A percentile compares a stretch with the other conserved stretches of the same genome.
Conservation (phyloP, 1,284 basidiomycete species). For the Puccinia hordei region DNA sequence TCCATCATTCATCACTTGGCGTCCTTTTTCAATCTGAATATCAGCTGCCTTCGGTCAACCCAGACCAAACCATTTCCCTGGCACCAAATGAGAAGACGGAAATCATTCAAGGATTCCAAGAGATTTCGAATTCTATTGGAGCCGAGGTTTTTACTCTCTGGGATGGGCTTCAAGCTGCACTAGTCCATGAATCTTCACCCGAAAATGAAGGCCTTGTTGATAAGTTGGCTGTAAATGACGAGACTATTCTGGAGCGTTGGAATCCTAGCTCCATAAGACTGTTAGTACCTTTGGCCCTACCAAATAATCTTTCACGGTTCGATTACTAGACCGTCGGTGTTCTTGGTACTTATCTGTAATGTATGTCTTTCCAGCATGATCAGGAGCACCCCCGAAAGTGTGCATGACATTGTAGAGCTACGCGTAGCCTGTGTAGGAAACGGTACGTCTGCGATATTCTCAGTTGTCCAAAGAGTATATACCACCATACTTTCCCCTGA, state of each 20-base stretch:
- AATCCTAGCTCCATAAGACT: constrained; percentile 53
- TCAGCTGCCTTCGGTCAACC: background rate
- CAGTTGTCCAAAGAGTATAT: background rate
- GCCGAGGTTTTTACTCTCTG: constrained; percentile 37
- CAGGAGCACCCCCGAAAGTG: constrained; percentile 54
- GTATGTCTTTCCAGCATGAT: constrained; percentile 37
- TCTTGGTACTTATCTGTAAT: background rate
- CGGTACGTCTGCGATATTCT: constrained; percentile 47
- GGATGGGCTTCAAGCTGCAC: constrained; percentile 29
- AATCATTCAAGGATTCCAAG: constrained; percentile 21
- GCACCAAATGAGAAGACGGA: constrained; percentile 18
- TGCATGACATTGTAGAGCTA: constrained; percentile 68
- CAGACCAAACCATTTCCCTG: background rate
- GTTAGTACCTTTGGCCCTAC: constrained; percentile 37
- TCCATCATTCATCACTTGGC: constrained; percentile 8
- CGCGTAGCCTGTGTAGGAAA: constrained; percentile 94
- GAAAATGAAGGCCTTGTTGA: background rate
- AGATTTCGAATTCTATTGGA: constrained; percentile 13
- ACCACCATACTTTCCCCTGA: background rate
- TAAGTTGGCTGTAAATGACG: constrained; percentile 50
- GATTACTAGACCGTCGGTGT: background rate
- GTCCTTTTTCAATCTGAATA: constrained; percentile 44
- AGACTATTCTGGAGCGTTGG: constrained; percentile 53
- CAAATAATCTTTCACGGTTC: background rate
- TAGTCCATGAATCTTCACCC: background rate